Conservation (phyloP, 177 flowering plant genomes). For the Vitis hybrid region DNA sequence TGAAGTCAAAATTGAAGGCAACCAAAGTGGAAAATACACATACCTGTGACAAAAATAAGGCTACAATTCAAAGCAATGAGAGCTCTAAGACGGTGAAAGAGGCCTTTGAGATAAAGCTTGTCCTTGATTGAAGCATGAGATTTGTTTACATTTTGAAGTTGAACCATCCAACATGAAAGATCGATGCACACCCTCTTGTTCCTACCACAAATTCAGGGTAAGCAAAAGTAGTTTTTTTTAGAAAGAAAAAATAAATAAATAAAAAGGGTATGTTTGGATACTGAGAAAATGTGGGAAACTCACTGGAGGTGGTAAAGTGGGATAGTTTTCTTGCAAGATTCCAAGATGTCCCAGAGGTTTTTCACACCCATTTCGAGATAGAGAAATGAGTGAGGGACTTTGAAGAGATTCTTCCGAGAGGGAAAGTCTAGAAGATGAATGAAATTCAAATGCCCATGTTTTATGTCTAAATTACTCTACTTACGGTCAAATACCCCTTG, state of each 20-base stretch:
- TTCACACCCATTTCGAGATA: conserved; percentile 76
- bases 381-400: neutral
- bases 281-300: conserved; percentile 18
- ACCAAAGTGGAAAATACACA: neutral
- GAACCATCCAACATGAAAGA: conserved; percentile 95
- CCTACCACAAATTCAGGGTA: conserved; percentile 32
- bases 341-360: conserved; percentile 88
- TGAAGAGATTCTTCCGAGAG: neutral
- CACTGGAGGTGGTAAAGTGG: conserved; percentile 92
- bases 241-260: neutral
- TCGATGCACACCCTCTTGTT: conserved; percentile 93
- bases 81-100: conserved; percentile 91
- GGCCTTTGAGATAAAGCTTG: conserved; percentile 61
- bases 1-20: neutral
- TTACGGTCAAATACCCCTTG: too few relatives aligned
- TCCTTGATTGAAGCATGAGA: conserved; percentile 44
- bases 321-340: conserved; percentile 88
- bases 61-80: conserved; percentile 88
- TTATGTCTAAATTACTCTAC: neutral
- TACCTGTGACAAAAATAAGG: conserved; percentile 83
- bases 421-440: neutral
- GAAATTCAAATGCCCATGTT: neutral
- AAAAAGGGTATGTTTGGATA: neutral
- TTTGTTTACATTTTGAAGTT: conserved; percentile 64
- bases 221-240: too few relatives aligned